A percentile compares a stretch with the other conserved stretches of the same genome.
Conservation (phyloP, 2,329 filamentous ascomycete genomes). For the Dryadomyces sulphureus region DNA sequence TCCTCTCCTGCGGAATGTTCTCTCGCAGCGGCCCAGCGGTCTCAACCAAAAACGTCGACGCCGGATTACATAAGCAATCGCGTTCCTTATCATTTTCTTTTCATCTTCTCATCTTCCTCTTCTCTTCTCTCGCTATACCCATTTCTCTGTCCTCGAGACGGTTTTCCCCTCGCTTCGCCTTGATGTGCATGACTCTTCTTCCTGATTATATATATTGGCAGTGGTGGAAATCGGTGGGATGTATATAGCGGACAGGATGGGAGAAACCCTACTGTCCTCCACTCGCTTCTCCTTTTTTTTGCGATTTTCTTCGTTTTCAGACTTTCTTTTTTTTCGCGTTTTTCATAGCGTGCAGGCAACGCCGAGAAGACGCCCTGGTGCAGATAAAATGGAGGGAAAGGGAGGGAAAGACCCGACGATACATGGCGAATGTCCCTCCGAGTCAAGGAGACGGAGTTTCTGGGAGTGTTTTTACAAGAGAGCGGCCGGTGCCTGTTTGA, state of each 20-base stretch:
- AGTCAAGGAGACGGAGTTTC: background rate
- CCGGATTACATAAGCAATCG: slow-evolving; percentile 1
- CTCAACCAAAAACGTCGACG: slow-evolving; percentile 60
- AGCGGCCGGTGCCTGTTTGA: background rate
- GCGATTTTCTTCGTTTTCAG: background rate
- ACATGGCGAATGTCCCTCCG: background rate
- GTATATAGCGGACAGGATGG: background rate
- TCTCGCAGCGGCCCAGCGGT: slow-evolving; percentile 74
- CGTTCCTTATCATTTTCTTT: background rate
- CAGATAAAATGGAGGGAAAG: background rate
- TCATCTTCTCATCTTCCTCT: background rate
- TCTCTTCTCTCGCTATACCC: background rate
- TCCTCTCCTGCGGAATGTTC: slow-evolving; percentile 61
- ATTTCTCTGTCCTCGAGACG: background rate
- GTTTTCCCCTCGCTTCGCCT: too few relatives aligned
- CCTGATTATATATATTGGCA: background rate
- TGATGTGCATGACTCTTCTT: background rate
- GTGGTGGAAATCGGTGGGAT: background rate
- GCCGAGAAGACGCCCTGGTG: background rate
- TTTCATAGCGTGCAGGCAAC: background rate
- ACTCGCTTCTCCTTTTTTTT: too few relatives aligned
- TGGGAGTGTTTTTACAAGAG: background rate
- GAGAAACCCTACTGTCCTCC: background rate
- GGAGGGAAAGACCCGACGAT: background rate
- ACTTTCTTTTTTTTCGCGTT: background rate